A percentile compares a stretch with the other conserved stretches of the same genome.
Evolutionary conservation across 331 rosid genomes (phyloP).

Genomic region (Quercus phellos): DNA sequence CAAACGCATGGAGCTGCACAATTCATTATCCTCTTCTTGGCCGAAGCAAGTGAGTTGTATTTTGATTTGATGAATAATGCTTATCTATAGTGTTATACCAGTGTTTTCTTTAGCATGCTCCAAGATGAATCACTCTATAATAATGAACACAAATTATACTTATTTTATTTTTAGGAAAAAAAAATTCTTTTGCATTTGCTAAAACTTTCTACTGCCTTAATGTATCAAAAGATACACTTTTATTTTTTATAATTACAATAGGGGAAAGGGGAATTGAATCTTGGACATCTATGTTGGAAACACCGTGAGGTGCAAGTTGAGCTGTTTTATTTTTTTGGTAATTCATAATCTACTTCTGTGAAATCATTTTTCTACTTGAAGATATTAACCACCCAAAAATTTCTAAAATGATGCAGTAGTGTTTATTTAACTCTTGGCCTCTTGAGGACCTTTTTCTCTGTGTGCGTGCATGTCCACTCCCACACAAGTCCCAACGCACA

Average conservation of each 20-base stretch:
- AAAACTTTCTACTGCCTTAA: not conserved
- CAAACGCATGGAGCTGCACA: constrained; percentile 89
- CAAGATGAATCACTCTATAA: not conserved
- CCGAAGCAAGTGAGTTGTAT: constrained; percentile 69
- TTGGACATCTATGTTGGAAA: too few relatives aligned
- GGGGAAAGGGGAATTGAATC: too few relatives aligned
- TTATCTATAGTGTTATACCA: not conserved
- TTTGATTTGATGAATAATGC: not conserved
- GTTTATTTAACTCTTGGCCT: too few relatives aligned
- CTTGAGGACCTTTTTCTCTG: too few relatives aligned
- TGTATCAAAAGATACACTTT: not conserved
- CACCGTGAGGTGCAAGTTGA: too few relatives aligned
- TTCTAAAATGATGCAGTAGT: too few relatives aligned
- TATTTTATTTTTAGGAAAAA: not conserved
- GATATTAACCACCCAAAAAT: too few relatives aligned
- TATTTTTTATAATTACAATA: too few relatives aligned
- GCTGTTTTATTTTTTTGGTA: not conserved
- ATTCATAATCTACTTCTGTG: too few relatives aligned
- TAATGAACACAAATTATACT: not conserved
- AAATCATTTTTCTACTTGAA: too few relatives aligned
- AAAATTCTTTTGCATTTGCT: not conserved
- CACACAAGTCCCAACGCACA: too few relatives aligned
- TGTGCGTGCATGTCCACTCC: too few relatives aligned
- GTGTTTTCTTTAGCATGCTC: not conserved
- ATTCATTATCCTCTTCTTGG: constrained; percentile 78